Conservation (phyloP, 164 flowering plant species). For the Warburgia ugandensis region DNA sequence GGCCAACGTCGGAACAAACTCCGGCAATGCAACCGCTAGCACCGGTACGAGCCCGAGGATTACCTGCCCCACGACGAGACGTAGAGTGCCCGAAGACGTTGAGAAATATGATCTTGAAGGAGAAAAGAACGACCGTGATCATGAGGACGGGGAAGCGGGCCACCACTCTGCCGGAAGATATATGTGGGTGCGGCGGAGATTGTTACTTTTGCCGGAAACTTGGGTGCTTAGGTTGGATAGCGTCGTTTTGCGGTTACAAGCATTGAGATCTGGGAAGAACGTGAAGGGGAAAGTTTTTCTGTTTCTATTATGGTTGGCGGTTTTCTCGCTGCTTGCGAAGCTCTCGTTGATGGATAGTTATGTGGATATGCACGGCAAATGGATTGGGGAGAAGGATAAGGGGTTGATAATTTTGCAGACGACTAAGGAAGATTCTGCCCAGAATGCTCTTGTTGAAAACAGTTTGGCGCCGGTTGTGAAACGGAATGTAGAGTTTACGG, state of each 20-base stretch:
- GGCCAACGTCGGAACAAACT: too few relatives aligned
- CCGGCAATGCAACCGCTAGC: too few relatives aligned
- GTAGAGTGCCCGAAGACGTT: too few relatives aligned
- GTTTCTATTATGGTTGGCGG: constrained; percentile 22
- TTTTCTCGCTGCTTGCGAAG: constrained; percentile 30
- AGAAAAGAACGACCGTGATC: too few relatives aligned
- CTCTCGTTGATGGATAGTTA: constrained; percentile 17
- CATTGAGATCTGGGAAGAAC: constrained; percentile 29
- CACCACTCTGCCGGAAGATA: too few relatives aligned
- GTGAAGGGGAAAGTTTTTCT: constrained; percentile 27
- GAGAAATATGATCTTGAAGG: too few relatives aligned
- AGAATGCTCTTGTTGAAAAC: constrained; percentile 26
- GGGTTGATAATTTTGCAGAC: constrained; percentile 26
- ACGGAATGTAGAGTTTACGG: constrained; percentile 24
- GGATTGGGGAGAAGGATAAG: constrained; percentile 13
- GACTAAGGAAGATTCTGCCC: constrained; percentile 29
- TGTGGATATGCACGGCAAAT: constrained; percentile 14
- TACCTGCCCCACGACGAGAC: too few relatives aligned
- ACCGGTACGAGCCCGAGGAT: too few relatives aligned
- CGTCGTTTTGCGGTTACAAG: not conserved
- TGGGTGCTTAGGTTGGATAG: constrained; percentile 5
- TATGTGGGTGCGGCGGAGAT: too few relatives aligned
- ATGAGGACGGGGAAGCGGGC: too few relatives aligned
- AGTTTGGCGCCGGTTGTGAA: constrained; percentile 19
- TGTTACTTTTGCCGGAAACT: constrained; percentile 10